These are phyloP conservation scores for Russula foetens DNA, from an alignment of 768 basidiomycete genomes.

Conservation along the genomic window DNA sequence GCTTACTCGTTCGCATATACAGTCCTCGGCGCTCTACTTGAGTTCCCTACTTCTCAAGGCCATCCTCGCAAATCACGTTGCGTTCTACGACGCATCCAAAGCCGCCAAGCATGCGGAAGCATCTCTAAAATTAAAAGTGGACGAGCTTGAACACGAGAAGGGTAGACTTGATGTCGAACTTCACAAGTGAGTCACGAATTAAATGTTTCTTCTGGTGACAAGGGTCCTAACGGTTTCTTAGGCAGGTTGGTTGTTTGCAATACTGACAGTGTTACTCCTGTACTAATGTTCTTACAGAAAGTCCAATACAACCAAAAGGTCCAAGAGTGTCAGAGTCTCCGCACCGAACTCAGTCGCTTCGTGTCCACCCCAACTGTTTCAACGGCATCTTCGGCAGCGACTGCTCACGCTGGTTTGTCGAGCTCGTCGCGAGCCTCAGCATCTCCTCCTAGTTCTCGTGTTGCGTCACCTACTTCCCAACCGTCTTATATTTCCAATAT, in stretches of 20 bases:
- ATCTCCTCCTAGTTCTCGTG: conserved; percentile 19
- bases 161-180: conserved; percentile 61
- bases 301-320: conserved; percentile 21
- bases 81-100: conserved; percentile 72
- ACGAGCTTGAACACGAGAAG: conserved; percentile 51
- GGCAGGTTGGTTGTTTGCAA: conserved; percentile 13
- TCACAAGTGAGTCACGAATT: conserved; percentile 47
- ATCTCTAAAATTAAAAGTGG: conserved; percentile 54
- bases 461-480: conserved; percentile 18
- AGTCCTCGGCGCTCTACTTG: conserved; percentile 63
- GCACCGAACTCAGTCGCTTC: conserved; percentile 19
- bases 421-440: conserved; percentile 14
- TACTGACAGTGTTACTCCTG: not conserved
- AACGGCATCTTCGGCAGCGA: conserved; percentile 9
- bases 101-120: conserved; percentile 54
- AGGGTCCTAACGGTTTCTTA: not conserved
- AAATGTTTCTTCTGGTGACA: conserved; percentile 1
- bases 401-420: conserved; percentile 20
- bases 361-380: conserved; percentile 9
- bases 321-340: conserved; percentile 21
- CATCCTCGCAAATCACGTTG: conserved; percentile 74
- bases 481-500: conserved; percentile 9
- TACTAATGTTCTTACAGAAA: conserved; percentile 15
- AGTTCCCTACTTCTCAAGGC: conserved; percentile 75
- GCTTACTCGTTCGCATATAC: conserved; percentile 9